A percentile compares a stretch with the other conserved stretches of the same genome.
These are phyloP conservation scores for Sclerotiophoma versabilis DNA, from an alignment of 2,329 filamentous ascomycete genomes.

Conservation along the genomic window DNA sequence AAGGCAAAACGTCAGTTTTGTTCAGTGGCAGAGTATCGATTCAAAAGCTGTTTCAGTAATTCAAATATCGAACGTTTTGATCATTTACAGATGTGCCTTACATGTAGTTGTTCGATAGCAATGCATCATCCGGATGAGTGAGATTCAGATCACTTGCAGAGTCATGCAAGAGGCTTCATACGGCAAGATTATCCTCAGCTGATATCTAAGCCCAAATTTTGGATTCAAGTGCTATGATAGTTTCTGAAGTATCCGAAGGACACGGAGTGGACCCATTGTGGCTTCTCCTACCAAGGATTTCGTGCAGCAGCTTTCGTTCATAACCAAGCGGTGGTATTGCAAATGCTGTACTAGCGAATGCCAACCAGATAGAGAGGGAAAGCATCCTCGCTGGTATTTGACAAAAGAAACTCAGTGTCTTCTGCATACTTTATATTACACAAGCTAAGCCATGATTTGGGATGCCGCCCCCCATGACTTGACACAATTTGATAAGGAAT, in stretches of 20 bases:
- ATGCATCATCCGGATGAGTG: constrained; percentile 49
- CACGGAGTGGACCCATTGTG: constrained; percentile 22
- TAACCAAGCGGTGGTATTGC: constrained; percentile 24
- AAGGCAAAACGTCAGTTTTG: constrained; percentile 57
- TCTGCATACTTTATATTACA: background rate
- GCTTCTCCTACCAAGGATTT: constrained; percentile 26
- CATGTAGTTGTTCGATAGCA: constrained; percentile 56
- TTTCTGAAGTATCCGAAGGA: constrained; percentile 20
- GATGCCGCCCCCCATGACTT: too few species aligned
- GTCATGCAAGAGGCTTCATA: constrained; percentile 55
- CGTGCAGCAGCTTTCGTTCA: constrained; percentile 28
- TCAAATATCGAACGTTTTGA: background rate
- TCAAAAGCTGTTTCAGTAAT: constrained; percentile 38
- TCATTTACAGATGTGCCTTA: background rate
- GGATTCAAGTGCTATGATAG: constrained; percentile 44
- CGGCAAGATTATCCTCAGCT: constrained; percentile 52
- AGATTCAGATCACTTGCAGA: constrained; percentile 55
- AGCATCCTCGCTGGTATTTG: background rate
- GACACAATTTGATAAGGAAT: background rate
- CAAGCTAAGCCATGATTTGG: too few species aligned
- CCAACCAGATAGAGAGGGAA: background rate
- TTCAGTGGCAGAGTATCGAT: constrained; percentile 59
- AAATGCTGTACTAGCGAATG: background rate
- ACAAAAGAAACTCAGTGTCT: background rate
- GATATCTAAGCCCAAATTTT: constrained; percentile 56